These are phyloP conservation scores for Neurospora sp. DNA, from an alignment of 495 filamentous ascomycete genomes.

Conservation along the genomic window DNA sequence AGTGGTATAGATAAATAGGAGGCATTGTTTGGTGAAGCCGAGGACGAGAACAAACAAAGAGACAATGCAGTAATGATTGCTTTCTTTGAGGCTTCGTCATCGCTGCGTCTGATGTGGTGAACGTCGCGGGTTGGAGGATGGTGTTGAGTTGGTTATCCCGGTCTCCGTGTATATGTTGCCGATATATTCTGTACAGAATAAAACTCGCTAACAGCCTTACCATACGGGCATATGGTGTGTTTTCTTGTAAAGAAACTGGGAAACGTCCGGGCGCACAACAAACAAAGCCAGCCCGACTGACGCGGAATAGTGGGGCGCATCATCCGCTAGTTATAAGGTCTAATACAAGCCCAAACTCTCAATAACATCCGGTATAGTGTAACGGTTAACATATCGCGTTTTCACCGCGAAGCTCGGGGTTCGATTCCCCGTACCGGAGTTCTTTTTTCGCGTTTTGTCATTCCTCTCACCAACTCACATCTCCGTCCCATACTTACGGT, in stretches of 20 bases:
- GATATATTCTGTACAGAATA: neutral
- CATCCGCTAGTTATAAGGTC: no score
- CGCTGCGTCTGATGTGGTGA: neutral
- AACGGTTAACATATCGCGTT: slow-evolving; percentile 41
- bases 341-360: neutral
- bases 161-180: neutral
- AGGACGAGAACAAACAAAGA: neutral
- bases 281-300: neutral
- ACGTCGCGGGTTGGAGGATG: neutral
- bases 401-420: slow-evolving; percentile 43
- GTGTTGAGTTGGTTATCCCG: neutral
- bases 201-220: neutral
- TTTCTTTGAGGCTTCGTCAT: neutral
- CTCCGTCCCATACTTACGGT: no score
- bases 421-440: slow-evolving; percentile 43
- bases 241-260: neutral
- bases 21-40: neutral
- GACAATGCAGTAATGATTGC: no score
- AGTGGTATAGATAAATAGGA: neutral
- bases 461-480: no score
- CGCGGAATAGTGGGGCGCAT: neutral
- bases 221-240: neutral
- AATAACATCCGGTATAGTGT: slow-evolving; percentile 33
- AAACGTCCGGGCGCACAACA: neutral
- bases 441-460: neutral